These are phyloP conservation scores for Bondarzewia mesenterica DNA, from an alignment of 1,284 basidiomycete species.

Conservation along the genomic window DNA sequence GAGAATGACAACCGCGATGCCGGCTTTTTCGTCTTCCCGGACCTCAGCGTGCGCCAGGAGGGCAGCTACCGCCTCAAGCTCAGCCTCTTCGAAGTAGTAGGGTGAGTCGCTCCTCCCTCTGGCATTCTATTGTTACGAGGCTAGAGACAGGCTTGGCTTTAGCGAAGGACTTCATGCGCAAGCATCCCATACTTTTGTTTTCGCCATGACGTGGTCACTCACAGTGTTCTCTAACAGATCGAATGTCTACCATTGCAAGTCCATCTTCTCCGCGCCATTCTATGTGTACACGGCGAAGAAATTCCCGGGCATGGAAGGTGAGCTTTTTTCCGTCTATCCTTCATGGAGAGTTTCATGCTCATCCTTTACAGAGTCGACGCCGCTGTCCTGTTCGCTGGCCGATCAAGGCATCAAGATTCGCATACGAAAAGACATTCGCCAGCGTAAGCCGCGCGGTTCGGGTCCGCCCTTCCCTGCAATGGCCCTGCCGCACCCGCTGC, in stretches of 20 bases:
- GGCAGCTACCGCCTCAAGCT: conserved; percentile 85
- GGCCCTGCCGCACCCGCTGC: conserved; percentile 9
- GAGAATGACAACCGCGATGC: conserved; percentile 79
- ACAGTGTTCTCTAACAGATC: conserved; percentile 36
- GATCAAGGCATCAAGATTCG: conserved; percentile 92
- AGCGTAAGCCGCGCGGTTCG: conserved; percentile 43
- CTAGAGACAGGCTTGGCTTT: not conserved
- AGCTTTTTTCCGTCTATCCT: conserved; percentile 15
- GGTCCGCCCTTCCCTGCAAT: conserved; percentile 9
- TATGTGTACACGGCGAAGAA: conserved; percentile 93
- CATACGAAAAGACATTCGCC: conserved; percentile 82
- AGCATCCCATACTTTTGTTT: not conserved
- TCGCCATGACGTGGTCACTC: not conserved
- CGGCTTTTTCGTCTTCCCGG: conserved; percentile 88
- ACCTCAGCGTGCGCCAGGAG: conserved; percentile 83
- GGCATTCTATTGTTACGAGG: not conserved
- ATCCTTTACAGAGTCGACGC: conserved; percentile 63
- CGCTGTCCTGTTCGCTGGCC: conserved; percentile 80
- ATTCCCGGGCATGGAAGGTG: conserved; percentile 89
- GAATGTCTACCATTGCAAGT: conserved; percentile 82
- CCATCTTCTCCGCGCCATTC: conserved; percentile 79
- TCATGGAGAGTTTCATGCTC: conserved; percentile 1
- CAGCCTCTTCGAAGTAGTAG: conserved; percentile 88
- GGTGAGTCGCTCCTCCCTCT: conserved; percentile 40
- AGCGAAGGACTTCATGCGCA: not conserved